phyloP scores from a whole-genome alignment of 306 rosid genomes.

The Trifolium dubium region DNA sequence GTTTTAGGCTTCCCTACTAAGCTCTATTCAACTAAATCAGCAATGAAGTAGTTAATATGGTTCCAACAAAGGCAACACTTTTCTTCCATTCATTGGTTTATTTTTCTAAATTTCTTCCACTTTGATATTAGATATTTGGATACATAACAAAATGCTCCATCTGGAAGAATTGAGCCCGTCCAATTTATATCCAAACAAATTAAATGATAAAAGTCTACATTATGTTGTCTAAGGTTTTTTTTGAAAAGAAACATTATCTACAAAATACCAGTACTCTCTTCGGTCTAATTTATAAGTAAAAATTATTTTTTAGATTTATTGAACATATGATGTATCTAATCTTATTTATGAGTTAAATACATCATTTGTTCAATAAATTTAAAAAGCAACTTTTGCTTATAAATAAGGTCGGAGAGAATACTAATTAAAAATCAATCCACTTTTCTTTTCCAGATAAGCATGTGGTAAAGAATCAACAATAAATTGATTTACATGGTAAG shows the following conservation, averaged over 20 bases:
- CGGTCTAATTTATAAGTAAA: too few relatives aligned
- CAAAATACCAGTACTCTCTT: conserved; percentile 12
- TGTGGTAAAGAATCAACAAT: too few relatives aligned
- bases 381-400: too few relatives aligned
- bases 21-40: not conserved
- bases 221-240: conserved; percentile 37
- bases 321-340: too few relatives aligned
- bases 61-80: conserved; percentile 59
- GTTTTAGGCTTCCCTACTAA: conserved; percentile 10
- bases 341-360: too few relatives aligned
- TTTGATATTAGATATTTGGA: conserved; percentile 8
- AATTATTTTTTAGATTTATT: too few relatives aligned
- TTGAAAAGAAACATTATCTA: conserved; percentile 36
- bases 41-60: conserved; percentile 35
- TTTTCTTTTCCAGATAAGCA: too few relatives aligned
- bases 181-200: conserved; percentile 28
- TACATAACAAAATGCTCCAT: not conserved
- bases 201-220: conserved; percentile 42
- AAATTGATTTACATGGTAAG: too few relatives aligned
- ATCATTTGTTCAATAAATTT: too few relatives aligned
- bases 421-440: too few relatives aligned
- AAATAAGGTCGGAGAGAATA: too few relatives aligned
- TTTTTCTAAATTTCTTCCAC: not conserved
- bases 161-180: conserved; percentile 34
- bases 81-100: conserved; percentile 31